A percentile compares a stretch with the other conserved stretches of the same genome.
phyloP scores from a whole-genome alignment of 2,329 filamentous ascomycete genomes.

The Cyphellophora europaea region DNA sequence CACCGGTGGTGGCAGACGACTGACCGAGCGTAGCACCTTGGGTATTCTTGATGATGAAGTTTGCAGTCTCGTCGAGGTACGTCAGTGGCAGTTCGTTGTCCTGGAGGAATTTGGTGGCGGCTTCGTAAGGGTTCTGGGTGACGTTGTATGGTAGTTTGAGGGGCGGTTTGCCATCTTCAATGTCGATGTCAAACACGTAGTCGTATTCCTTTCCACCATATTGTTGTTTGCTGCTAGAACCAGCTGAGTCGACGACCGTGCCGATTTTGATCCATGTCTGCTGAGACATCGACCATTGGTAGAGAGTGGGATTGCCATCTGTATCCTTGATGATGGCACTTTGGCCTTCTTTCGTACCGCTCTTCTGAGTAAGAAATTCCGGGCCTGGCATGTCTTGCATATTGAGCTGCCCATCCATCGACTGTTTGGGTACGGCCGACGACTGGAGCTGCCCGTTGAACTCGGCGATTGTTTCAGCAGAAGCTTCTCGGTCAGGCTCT shows the following conservation, averaged over 20 bases:
- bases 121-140: slow-evolving; percentile 85
- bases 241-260: slow-evolving; percentile 85
- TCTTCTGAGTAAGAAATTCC: slow-evolving; percentile 71
- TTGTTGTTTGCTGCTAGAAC: slow-evolving; percentile 66
- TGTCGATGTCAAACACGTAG: slow-evolving; percentile 93
- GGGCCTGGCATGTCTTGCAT: slow-evolving; percentile 86
- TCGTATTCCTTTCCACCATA: slow-evolving; percentile 86
- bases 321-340: slow-evolving; percentile 81
- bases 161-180: slow-evolving; percentile 86
- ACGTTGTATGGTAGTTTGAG: slow-evolving; percentile 92
- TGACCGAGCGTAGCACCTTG: slow-evolving; percentile 72
- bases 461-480: slow-evolving; percentile 55
- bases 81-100: slow-evolving; percentile 79
- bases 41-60: slow-evolving; percentile 86
- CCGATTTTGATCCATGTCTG: slow-evolving; percentile 79
- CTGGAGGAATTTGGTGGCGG: slow-evolving; percentile 80
- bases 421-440: slow-evolving; percentile 81
- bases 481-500: slow-evolving; percentile 58
- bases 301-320: slow-evolving; percentile 73
- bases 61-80: slow-evolving; percentile 84
- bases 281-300: slow-evolving; percentile 70
- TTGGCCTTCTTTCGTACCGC: slow-evolving; percentile 92
- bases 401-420: slow-evolving; percentile 67
- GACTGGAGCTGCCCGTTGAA: slow-evolving; percentile 77
- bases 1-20: slow-evolving; percentile 37